phyloP scores from a whole-genome alignment of 2,329 filamentous ascomycete species.

The Exserohilum turcica region DNA sequence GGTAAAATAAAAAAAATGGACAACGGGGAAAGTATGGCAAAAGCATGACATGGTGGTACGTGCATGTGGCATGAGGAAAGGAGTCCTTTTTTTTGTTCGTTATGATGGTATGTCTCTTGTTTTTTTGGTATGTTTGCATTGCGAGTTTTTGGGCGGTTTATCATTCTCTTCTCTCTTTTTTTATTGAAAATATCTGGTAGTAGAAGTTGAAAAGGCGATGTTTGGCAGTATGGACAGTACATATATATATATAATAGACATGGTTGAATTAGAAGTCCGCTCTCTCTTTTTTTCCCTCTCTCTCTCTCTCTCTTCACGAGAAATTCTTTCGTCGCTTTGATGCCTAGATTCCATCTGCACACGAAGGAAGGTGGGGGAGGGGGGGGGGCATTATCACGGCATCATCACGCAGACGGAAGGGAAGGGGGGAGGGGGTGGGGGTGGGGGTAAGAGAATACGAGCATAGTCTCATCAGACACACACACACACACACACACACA shows the following conservation, averaged over 20 bases:
- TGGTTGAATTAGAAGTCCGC: not conserved
- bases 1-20: slow-evolving; percentile 1
- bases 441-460: too few relatives aligned
- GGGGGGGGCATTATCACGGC: too few relatives aligned
- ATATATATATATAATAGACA: slow-evolving; percentile 5
- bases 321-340: not conserved
- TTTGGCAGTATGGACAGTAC: not conserved
- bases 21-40: slow-evolving; percentile 9
- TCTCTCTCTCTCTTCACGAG: not conserved
- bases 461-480: too few relatives aligned
- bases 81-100: not conserved
- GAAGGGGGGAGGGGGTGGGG: too few relatives aligned
- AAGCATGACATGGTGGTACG: slow-evolving; percentile 9
- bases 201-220: not conserved
- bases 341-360: too few relatives aligned
- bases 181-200: not conserved
- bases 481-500: too few relatives aligned
- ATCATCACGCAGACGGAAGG: too few relatives aligned
- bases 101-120: slow-evolving; percentile 10
- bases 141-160: too few relatives aligned
- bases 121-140: slow-evolving; percentile 5
- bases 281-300: not conserved
- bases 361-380: too few relatives aligned
- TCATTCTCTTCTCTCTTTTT: too few relatives aligned
- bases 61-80: slow-evolving; percentile 2